Percentiles rank a stretch among this genome's conserved stretches.
These are phyloP conservation scores for Talaromyces proteolyticus DNA, from an alignment of 495 filamentous ascomycete genomes.

Conservation along the genomic window DNA sequence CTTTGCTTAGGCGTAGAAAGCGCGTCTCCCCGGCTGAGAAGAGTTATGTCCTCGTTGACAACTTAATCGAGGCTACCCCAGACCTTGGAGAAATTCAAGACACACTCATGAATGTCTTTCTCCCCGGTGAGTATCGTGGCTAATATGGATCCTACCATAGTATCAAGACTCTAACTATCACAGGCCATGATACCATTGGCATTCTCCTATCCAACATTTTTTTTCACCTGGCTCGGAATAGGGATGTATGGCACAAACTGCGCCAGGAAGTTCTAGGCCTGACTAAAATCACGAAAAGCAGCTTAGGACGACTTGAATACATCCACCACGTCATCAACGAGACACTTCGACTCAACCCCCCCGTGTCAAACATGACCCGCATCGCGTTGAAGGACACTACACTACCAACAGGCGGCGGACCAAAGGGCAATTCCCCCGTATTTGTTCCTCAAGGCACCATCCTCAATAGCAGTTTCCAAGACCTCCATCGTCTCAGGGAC, in stretches of 20 bases:
- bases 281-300: slow-evolving; percentile 39
- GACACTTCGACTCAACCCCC: slow-evolving; percentile 41
- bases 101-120: slow-evolving; percentile 4
- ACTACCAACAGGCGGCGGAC: slow-evolving; percentile 46
- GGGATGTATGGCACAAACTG: slow-evolving; percentile 48
- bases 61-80: background rate
- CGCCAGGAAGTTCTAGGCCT: slow-evolving; percentile 53
- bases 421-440: slow-evolving; percentile 23
- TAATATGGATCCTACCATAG: background rate
- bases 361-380: slow-evolving; percentile 33
- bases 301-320: slow-evolving; percentile 58
- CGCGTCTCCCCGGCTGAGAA: background rate
- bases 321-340: slow-evolving; percentile 46
- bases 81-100: slow-evolving; percentile 1
- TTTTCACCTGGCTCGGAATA: slow-evolving; percentile 56
- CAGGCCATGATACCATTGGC: slow-evolving; percentile 57
- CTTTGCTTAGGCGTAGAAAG: background rate
- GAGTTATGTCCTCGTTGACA: slow-evolving; percentile 2
- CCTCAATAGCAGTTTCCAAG: slow-evolving; percentile 20
- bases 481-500: slow-evolving; percentile 38
- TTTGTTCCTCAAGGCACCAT: slow-evolving; percentile 16
- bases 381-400: slow-evolving; percentile 29
- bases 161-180: slow-evolving; percentile 6
- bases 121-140: slow-evolving; percentile 1
- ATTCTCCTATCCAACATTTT: slow-evolving; percentile 48